These are phyloP conservation scores for Phytophthora brassicae DNA, from an alignment of 352 stramenopile species.

Conservation along the genomic window DNA sequence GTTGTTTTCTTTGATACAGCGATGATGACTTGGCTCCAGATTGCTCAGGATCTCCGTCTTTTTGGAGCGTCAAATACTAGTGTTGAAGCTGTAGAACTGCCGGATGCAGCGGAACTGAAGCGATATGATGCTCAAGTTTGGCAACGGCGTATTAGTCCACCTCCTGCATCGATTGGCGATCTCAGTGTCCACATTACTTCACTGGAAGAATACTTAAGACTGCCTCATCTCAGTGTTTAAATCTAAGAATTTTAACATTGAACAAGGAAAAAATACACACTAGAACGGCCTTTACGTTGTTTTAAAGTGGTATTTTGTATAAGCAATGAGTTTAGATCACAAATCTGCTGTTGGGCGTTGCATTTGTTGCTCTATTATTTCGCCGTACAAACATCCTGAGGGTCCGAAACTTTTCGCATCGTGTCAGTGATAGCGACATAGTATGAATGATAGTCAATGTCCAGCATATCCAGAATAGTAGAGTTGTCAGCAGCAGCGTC, in stretches of 20 bases:
- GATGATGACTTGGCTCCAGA: conserved; percentile 61
- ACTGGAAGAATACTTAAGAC: conserved; percentile 55
- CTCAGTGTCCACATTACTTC: conserved; percentile 66
- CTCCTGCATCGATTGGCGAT: conserved; percentile 52
- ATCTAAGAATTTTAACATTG: too few species aligned
- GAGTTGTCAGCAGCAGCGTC: conserved; percentile 16
- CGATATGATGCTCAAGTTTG: conserved; percentile 71
- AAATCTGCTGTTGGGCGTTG: too few species aligned
- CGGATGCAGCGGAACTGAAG: conserved; percentile 36
- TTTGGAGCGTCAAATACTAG: conserved; percentile 12
- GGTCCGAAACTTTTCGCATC: conserved; percentile 16
- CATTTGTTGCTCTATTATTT: too few species aligned
- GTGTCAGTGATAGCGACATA: conserved; percentile 16
- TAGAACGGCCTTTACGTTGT: too few species aligned
- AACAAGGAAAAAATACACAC: too few species aligned
- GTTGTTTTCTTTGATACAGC: conserved; percentile 65
- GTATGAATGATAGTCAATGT: conserved; percentile 16
- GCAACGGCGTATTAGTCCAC: conserved; percentile 56
- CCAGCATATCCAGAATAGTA: conserved; percentile 30
- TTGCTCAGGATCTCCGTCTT: conserved; percentile 53
- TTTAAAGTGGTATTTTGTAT: too few species aligned
- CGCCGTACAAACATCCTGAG: conserved; percentile 21
- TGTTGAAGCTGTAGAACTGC: conserved; percentile 1
- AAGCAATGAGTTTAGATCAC: too few species aligned
- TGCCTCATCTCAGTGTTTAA: conserved; percentile 52